Base-by-base conservation (phyloP, 257 asterid genomes). In the Jacaranda copaia region DNA sequence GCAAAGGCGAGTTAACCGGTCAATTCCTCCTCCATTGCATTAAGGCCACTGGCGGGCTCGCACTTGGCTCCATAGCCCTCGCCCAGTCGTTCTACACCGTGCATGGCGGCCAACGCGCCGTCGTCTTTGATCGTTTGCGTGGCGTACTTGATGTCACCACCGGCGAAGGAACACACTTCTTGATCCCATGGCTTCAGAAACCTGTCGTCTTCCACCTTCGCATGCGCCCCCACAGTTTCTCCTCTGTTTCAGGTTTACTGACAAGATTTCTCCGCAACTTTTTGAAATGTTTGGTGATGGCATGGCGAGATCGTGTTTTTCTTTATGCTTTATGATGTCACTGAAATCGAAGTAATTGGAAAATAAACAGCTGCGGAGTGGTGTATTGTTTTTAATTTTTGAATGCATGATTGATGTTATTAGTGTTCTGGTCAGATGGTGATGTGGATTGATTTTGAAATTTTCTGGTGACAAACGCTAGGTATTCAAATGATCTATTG, bases 71-170 rank as follows among this genome's bases (percentile, higher is more conserved):
- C 43, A 68, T 85, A 42, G 80, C 63, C 19, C 46, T 83, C 75
- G 80, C 86, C 73, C 35, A 60, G 18, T 76, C 94, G 15, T 85
- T 90, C 39, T 86, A 85, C 91, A 88, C 91, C 45, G 91, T 88
- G 51, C 91, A 90, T 75, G 96, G 93, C 11, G 96, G 91, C 16
- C 84, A 88, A 19, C 88, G 93, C 48, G 96, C 88, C 38, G 90
- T 90, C 36, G 80, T 90, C 20, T 90, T 88, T 84, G 91, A 90
- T 38, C 88, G 96, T 7, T 81, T 90, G 81, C 85, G 81, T 3
- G 91, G 90, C 0, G 91, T 90, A 18, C 76, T 83, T 56, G 86
- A 88, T 15, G 81, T 80, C 0, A 86, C 89, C 14, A 76, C 82
- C 19, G 91, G 90, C n/a, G 89, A 88, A 81, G 96, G 96, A 0